Conservation (phyloP, 2,329 filamentous ascomycete genomes). For the Penicillium sp. region DNA sequence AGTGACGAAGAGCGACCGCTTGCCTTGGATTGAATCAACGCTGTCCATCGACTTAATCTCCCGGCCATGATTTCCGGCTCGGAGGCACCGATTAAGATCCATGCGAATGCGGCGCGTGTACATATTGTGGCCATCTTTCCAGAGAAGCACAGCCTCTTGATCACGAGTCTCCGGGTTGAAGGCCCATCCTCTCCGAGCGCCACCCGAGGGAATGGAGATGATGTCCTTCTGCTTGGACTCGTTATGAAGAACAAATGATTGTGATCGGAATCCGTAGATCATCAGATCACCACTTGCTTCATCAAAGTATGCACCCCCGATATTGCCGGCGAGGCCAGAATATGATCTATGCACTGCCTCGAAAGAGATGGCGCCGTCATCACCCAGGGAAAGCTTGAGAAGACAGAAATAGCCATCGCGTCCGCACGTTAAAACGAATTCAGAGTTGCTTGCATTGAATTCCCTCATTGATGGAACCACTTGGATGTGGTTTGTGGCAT, state of each 20-base stretch:
- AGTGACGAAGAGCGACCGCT: conserved; percentile 56
- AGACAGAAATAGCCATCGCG: conserved; percentile 75
- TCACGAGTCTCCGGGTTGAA: conserved; percentile 41
- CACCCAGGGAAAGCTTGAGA: conserved; percentile 42
- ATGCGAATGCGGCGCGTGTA: conserved; percentile 43
- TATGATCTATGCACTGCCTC: conserved; percentile 64
- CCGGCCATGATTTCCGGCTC: conserved; percentile 74
- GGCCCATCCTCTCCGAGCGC: conserved; percentile 75
- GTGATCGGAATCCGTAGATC: conserved; percentile 27
- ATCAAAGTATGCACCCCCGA: conserved; percentile 69
- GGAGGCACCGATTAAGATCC: conserved; percentile 52
- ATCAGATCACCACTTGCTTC: conserved; percentile 24
- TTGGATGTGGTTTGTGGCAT: conserved; percentile 68
- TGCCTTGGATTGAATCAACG: conserved; percentile 27
- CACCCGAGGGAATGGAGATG: conserved; percentile 74
- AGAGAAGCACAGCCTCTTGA: conserved; percentile 61
- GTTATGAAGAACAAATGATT: conserved; percentile 78
- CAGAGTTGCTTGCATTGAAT: conserved; percentile 14
- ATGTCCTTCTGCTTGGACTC: conserved; percentile 68
- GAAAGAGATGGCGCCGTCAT: conserved; percentile 36
- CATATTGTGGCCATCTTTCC: conserved; percentile 66
- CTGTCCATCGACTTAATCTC: conserved; percentile 70
- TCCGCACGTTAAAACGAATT: conserved; percentile 65
- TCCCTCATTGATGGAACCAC: conserved; percentile 16
- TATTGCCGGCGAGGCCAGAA: conserved; percentile 69